Evolutionary conservation across 345 rosid genomes (phyloP).

Genomic region (Moricandia moricandioides): DNA sequence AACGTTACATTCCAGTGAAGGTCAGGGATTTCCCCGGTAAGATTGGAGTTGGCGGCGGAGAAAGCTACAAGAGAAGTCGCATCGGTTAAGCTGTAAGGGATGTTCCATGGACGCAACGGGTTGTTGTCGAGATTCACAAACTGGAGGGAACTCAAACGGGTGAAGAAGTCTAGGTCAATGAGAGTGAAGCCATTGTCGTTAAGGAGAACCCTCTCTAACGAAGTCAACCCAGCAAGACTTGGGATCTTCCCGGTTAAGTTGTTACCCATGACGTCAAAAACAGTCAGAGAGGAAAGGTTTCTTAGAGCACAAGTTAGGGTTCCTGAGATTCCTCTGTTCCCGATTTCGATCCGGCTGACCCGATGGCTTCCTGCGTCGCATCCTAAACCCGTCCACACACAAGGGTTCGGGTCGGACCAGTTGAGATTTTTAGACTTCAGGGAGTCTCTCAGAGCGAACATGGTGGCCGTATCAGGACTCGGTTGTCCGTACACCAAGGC

Average conservation of each 20-base stretch:
- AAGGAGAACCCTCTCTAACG: conserved; percentile 33
- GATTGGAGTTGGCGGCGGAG: conserved; percentile 42
- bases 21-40: conserved; percentile 47
- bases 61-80: conserved; percentile 40
- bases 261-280: conserved; percentile 35
- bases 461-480: not conserved
- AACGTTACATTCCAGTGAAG: conserved; percentile 35
- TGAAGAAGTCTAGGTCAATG: conserved; percentile 48
- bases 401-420: too few relatives aligned
- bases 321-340: too few relatives aligned
- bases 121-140: too few relatives aligned
- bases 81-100: conserved; percentile 25
- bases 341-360: too few relatives aligned
- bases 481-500: conserved; percentile 24
- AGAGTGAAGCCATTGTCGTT: conserved; percentile 43
- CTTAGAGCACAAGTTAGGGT: too few relatives aligned
- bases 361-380: too few relatives aligned
- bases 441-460: conserved; percentile 36
- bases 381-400: too few relatives aligned
- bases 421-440: conserved; percentile 24
- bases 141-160: conserved; percentile 37
- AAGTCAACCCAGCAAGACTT: conserved; percentile 45
- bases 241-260: conserved; percentile 41
- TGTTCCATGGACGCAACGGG: too few relatives aligned
- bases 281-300: conserved; percentile 34